Base-by-base conservation (phyloP, 2,329 filamentous ascomycete species). In the Gremmenia infestans region DNA sequence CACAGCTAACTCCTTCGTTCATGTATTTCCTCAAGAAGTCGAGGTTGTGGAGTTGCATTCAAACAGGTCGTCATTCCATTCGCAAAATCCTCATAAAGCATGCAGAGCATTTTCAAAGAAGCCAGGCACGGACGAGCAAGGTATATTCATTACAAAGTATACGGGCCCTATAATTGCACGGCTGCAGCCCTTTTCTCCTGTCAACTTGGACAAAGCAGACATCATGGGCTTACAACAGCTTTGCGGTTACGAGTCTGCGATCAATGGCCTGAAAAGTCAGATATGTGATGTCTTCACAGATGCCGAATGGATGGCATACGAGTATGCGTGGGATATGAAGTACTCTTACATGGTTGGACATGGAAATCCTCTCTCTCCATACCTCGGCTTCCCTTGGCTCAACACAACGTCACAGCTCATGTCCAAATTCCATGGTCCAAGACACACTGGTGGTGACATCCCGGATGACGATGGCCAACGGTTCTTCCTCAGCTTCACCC, bases 281-380 rank as follows among this genome's bases (percentile, higher is more conserved):
- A 86, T 86, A 68, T 87, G 83, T 70, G 76, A 80, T 52, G 73
- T 82, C 0, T 86, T 87, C 65, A 73, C 76, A 1, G 76, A 81
- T 0, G 78, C 83, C 60, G 83, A 86, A 59, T 86, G 83, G 83
- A 78, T 87, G n/a, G 74, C 74, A 2, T 87, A 83, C 71, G 83
- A 87, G 68, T 87, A 87, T 65, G 76, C 79, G 12, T 82, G 83
- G 59, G 83, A 87, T 59, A 71, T 87, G 59, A 77, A 79, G 64
- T 87, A 86, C 66, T 81, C 82, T 65, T 82, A 85, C 70, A 88
- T 87, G 69, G 73, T 78, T 1, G 86, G 86, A 17, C 88, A 88
- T 59, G 85, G 84, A 5, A 83, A 79, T 60, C 66, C 72, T 0
- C 72, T 82, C 2, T 77, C 81, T 0, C 82, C 82, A 0, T 75